phyloP scores from a whole-genome alignment of 2,329 filamentous ascomycete species.

The Sclerotinia trifoliorum region DNA sequence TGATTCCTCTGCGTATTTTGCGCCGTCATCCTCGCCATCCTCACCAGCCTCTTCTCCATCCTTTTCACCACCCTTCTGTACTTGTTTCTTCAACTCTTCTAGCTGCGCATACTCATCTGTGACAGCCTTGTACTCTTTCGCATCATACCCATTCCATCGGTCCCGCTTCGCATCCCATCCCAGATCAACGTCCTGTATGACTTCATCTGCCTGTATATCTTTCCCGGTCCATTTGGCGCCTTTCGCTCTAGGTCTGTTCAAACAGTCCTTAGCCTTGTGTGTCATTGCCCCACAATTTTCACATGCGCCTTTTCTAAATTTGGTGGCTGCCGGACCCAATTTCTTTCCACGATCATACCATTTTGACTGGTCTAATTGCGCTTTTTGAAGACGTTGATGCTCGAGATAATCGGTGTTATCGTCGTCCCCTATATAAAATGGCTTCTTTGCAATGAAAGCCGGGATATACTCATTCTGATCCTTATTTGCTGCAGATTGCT shows the following conservation, averaged over 20 bases:
- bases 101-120: conserved; percentile 86
- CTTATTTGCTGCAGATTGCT: conserved; percentile 56
- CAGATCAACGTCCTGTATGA: conserved; percentile 78
- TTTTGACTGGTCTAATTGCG: conserved; percentile 65
- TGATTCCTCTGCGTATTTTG: conserved; percentile 88
- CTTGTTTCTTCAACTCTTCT: conserved; percentile 66
- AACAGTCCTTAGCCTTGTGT: conserved; percentile 91
- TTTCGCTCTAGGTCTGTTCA: conserved; percentile 82
- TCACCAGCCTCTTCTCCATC: conserved; percentile 53
- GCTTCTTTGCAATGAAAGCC: conserved; percentile 95
- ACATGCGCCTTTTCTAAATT: conserved; percentile 96
- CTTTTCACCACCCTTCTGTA: conserved; percentile 46
- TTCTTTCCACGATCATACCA: conserved; percentile 94
- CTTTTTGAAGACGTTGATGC: conserved; percentile 80
- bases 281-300: conserved; percentile 98
- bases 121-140: conserved; percentile 80
- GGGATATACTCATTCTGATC: conserved; percentile 99
- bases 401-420: conserved; percentile 86
- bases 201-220: conserved; percentile 90
- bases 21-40: conserved; percentile 54
- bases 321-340: conserved; percentile 82
- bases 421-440: conserved; percentile 86
- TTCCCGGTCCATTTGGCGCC: conserved; percentile 90
- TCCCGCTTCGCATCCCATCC: conserved; percentile 98
- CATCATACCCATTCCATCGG: conserved; percentile 97